phyloP scores from a whole-genome alignment of 768 basidiomycete genomes.

The Chlorophyllum brunneum region DNA sequence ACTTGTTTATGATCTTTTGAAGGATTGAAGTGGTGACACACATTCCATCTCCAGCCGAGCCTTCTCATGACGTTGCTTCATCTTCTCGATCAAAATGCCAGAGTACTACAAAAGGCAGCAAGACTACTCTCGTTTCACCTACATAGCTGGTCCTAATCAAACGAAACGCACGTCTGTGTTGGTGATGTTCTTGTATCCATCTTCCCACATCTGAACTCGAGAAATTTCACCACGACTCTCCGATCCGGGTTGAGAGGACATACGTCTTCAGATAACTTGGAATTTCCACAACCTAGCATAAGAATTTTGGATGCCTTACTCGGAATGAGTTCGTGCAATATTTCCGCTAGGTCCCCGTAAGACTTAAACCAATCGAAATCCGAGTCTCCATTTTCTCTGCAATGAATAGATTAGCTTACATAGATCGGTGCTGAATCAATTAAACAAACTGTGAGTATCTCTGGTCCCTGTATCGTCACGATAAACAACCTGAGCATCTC shows the following conservation, averaged over 20 bases:
- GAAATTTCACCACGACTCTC: neutral
- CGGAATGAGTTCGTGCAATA: constrained; percentile 61
- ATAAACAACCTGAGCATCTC: neutral
- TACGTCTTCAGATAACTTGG: constrained; percentile 75
- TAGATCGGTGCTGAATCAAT: neutral
- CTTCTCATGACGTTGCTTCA: constrained; percentile 50
- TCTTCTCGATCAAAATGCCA: constrained; percentile 66
- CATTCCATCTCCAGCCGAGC: constrained; percentile 69
- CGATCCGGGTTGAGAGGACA: constrained; percentile 15
- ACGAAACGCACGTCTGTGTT: constrained; percentile 63
- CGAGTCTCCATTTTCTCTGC: constrained; percentile 53
- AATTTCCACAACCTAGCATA: constrained; percentile 86
- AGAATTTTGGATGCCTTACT: constrained; percentile 58
- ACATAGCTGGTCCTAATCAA: neutral
- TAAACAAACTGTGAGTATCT: constrained; percentile 60
- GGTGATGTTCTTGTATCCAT: constrained; percentile 76
- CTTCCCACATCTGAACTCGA: constrained; percentile 71
- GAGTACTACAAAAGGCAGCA: constrained; percentile 54
- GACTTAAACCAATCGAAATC: constrained; percentile 88
- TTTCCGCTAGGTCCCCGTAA: constrained; percentile 64
- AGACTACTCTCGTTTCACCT: neutral
- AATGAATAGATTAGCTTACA: constrained; percentile 3
- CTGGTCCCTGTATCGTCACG: constrained; percentile 48
- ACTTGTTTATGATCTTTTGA: neutral
- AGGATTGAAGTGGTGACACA: constrained; percentile 23